Conservation (phyloP, 441 rosid species). For the Gossypium davidsonii region DNA sequence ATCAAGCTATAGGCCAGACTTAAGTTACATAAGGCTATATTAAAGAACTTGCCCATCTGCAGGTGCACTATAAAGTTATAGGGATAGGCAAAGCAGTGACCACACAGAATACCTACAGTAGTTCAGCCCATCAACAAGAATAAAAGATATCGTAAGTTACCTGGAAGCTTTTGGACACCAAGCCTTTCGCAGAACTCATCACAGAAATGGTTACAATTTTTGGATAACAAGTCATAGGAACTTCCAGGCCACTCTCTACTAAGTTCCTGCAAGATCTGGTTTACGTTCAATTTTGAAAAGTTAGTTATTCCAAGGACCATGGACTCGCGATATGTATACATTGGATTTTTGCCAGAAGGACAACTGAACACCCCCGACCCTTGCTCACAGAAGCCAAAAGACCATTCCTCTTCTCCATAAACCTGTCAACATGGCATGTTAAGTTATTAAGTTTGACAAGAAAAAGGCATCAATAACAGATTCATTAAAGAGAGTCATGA, state of each 20-base stretch:
- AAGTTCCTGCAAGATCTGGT: constrained; percentile 76
- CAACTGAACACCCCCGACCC: constrained; percentile 93
- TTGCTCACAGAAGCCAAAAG: constrained; percentile 89
- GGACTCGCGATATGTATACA: constrained; percentile 85
- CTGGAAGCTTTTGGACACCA: constrained; percentile 92
- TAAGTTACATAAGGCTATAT: neutral
- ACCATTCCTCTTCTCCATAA: constrained; percentile 94
- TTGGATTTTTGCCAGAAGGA: constrained; percentile 81
- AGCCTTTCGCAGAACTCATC: constrained; percentile 80
- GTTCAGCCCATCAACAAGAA: neutral
- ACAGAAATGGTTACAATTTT: constrained; percentile 95
- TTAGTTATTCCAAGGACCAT: constrained; percentile 69
- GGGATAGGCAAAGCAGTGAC: neutral
- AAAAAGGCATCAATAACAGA: neutral
- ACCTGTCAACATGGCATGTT: constrained; percentile 38
- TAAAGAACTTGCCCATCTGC: neutral
- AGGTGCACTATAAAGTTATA: neutral
- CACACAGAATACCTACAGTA: neutral
- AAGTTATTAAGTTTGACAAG: neutral
- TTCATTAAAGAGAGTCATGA: neutral
- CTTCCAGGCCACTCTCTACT: constrained; percentile 90
- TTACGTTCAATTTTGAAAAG: constrained; percentile 57
- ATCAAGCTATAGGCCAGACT: neutral
- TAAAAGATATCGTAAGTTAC: constrained; percentile 28
- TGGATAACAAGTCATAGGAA: constrained; percentile 71